Percentiles rank a stretch among this genome's conserved stretches.
These are phyloP conservation scores for Penicillium janthinellum DNA, from an alignment of 2,329 filamentous ascomycete species.

Conservation along the genomic window DNA sequence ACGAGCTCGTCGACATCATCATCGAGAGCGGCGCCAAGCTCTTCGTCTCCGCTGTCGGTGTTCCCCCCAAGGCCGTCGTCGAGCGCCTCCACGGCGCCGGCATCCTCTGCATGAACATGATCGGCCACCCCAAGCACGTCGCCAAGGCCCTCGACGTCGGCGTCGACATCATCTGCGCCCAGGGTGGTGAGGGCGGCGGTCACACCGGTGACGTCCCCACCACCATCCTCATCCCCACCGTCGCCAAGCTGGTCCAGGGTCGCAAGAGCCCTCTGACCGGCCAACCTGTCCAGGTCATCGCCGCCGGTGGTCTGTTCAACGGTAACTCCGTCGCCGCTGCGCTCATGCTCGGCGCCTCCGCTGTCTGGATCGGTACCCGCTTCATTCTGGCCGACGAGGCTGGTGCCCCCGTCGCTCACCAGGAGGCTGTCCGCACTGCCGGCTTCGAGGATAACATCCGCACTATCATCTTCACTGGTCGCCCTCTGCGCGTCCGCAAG, in stretches of 20 bases:
- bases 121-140: constrained; percentile 98
- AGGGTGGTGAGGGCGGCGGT: constrained; percentile 95
- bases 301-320: constrained; percentile 91
- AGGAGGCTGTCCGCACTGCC: constrained; percentile 89
- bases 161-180: constrained; percentile 95
- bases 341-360: constrained; percentile 87
- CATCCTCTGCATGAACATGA: constrained; percentile 99
- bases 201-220: constrained; percentile 95
- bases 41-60: constrained; percentile 95
- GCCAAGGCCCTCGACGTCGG: constrained; percentile 91
- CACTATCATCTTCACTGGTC: constrained; percentile 98
- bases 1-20: constrained; percentile 85
- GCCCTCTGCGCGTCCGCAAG: constrained; percentile 87
- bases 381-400: constrained; percentile 95
- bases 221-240: constrained; percentile 86
- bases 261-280: constrained; percentile 86
- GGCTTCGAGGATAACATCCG: constrained; percentile 94
- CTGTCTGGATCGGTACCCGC: constrained; percentile 94
- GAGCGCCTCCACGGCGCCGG: constrained; percentile 85
- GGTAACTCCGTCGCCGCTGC: constrained; percentile 86
- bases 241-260: constrained; percentile 77
- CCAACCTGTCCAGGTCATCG: constrained; percentile 84
- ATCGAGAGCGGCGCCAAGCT: constrained; percentile 89
- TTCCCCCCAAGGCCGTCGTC: constrained; percentile 85
- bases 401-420: constrained; percentile 88